phyloP scores from a whole-genome alignment of 805 yeast species.

The Yamadazyma laniorum region DNA sequence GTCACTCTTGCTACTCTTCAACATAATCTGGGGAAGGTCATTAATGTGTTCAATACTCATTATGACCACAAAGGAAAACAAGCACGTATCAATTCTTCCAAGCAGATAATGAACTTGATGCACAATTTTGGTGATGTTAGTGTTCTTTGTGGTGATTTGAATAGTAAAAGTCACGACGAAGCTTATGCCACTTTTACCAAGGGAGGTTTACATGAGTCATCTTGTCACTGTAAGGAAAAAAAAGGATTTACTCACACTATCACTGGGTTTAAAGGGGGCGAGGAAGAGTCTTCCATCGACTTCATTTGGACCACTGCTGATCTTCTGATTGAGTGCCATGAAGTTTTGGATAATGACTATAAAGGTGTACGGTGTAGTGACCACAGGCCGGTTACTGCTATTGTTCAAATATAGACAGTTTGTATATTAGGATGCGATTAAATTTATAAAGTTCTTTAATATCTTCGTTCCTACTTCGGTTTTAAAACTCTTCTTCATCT shows the following conservation, averaged over 20 bases:
- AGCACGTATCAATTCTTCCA: slow-evolving; percentile 32
- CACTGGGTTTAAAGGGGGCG: slow-evolving; percentile 36
- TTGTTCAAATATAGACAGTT: slow-evolving; percentile 6
- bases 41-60: slow-evolving; percentile 39
- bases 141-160: slow-evolving; percentile 37
- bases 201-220: slow-evolving; percentile 16
- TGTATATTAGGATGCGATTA: slow-evolving; percentile 1
- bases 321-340: slow-evolving; percentile 13
- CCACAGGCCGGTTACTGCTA: slow-evolving; percentile 34
- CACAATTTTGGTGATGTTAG: slow-evolving; percentile 23
- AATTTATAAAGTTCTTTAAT: neutral
- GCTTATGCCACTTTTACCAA: slow-evolving; percentile 34
- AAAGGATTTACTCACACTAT: slow-evolving; percentile 41
- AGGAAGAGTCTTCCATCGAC: slow-evolving; percentile 34
- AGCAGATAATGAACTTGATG: slow-evolving; percentile 28
- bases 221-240: slow-evolving; percentile 29
- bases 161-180: slow-evolving; percentile 33
- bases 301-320: slow-evolving; percentile 38
- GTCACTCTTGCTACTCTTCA: slow-evolving; percentile 33
- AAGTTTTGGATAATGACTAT: slow-evolving; percentile 27
- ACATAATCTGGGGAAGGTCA: slow-evolving; percentile 20
- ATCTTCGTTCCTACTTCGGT: neutral
- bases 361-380: slow-evolving; percentile 33
- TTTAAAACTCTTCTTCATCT: slow-evolving; percentile 14
- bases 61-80: slow-evolving; percentile 35